phyloP scores from a whole-genome alignment of 73 alveolate genomes.

The Durusdinium trenchii region DNA sequence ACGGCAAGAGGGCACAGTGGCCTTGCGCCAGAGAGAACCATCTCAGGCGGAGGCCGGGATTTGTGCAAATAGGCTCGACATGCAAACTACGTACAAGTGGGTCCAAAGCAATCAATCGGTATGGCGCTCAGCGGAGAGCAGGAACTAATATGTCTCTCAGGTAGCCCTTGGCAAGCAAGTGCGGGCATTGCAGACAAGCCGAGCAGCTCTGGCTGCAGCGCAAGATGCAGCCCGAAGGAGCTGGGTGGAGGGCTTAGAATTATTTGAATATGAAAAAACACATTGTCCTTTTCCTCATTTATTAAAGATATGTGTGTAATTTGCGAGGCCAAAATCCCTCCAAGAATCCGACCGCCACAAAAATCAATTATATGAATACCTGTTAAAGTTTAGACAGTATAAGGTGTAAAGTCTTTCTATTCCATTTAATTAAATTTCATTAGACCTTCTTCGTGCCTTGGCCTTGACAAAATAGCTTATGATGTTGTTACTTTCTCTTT shows the following conservation, averaged over 20 bases:
- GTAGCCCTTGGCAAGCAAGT: slow-evolving; percentile 17
- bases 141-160: background rate
- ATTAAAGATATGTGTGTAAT: background rate
- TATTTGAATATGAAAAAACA: background rate
- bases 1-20: background rate
- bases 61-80: background rate
- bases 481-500: no score
- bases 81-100: background rate
- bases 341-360: background rate
- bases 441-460: background rate
- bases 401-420: background rate
- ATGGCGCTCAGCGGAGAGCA: no score
- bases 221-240: slow-evolving; percentile 57
- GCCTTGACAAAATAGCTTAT: no score
- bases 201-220: slow-evolving; percentile 15
- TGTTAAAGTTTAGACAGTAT: background rate
- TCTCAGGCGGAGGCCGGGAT: background rate
- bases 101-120: no score
- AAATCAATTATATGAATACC: background rate
- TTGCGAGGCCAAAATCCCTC: background rate
- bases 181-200: background rate
- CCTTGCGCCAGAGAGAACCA: background rate
- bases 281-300: background rate
- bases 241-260: slow-evolving; percentile 13
- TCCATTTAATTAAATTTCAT: no score